Evolutionary conservation across 805 yeast species (phyloP), one percentile per base, ranked within the genome.

Genomic region (Lachancea waltii): DNA sequence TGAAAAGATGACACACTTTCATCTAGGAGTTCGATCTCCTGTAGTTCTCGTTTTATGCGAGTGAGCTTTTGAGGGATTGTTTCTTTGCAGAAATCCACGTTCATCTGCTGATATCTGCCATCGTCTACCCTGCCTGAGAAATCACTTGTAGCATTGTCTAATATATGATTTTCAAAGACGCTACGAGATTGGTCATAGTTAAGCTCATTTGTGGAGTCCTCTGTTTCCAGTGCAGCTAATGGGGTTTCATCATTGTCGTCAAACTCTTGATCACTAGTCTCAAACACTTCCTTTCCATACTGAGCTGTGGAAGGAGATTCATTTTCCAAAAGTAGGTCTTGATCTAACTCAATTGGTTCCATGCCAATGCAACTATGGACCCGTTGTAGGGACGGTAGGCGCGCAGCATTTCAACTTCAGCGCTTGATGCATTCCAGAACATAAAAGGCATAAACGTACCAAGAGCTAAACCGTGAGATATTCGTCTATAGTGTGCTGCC

Each of bases 41-140:
- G 36, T 18, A 45, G 28, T 25, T 46, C 49, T 18, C 45, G 23
- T 24, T 38, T 25, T 7, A 44, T 46, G 2, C 45, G 45, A n/a
- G 41, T 36, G 25, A 46, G 24, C 22, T 29, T 32, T 10, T 32
- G 36, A 9, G 38, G 30, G 3, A 31, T 22, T 19, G 26, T 26
- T 15, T 39, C 39, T 14, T 7, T 10, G 4, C 24, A 24, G 11
- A 14, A 13, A 30, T 16, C 6, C n/a, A 16, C 11, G 15, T 15
- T 15, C 13, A 14, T n/a, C 5, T 16, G 11, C 14, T 20, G 22
- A 5, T 9, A 5, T 13, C 24, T 11, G 15, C 9, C 10, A n/a
- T 16, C n/a, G 16, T 29, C 33, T 14, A 27, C 4, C 23, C 26
- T 35, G 19, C 39, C 40, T 8, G 44, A 40, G 23, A 40, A 40